Evolutionary conservation across 164 flowering plant species (phyloP), one percentile per base, ranked within the genome.

Genomic region (Piper betle): DNA sequence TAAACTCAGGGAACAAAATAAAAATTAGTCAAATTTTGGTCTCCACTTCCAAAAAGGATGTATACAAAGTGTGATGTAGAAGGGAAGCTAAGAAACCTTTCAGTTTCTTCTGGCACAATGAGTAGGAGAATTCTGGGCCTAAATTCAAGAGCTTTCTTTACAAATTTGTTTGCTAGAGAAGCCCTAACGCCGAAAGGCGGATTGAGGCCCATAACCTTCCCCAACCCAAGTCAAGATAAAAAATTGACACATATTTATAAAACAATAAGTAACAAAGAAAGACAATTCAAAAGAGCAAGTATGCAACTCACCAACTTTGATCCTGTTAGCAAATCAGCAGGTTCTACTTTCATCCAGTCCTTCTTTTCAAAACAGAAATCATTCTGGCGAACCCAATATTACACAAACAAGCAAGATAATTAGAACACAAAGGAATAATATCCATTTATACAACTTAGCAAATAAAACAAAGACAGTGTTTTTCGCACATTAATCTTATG

Each of bases 111-210:
- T 6, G 97, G 98, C 71, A 85, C 96, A 71, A 90, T 86, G 37
- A 93, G 93, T 60, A 93, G 75, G 37, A 90, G 69, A 8, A 93
- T 83, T 77, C 90, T 93, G 37, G 99, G 97, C 41, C 79, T 78
- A 73, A 93, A 93, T 73, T 82, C 76, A 20, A 90, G 95, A 66
- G 95, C 99, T 77, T 86, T 84, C 39, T 82, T 64, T 39, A 93
- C 80, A 68, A 85, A 90, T 75, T 75, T 68, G 77, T 90, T 86
- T 13, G 96, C 99, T 58, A 83, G 76, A 43, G 75, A 52, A 19
- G 85, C 84, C 59, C 82, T 80, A 5, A 79, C 75, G 56, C 97
- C 99, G 72, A 93, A 90, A 33, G 97, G 99, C 59, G 97, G 96
- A 75, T 84, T 90, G 53, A 93, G 76, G 13, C 92, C 97, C 85